Base-by-base conservation (phyloP, 345 rosid species). In the Salix exigua region DNA sequence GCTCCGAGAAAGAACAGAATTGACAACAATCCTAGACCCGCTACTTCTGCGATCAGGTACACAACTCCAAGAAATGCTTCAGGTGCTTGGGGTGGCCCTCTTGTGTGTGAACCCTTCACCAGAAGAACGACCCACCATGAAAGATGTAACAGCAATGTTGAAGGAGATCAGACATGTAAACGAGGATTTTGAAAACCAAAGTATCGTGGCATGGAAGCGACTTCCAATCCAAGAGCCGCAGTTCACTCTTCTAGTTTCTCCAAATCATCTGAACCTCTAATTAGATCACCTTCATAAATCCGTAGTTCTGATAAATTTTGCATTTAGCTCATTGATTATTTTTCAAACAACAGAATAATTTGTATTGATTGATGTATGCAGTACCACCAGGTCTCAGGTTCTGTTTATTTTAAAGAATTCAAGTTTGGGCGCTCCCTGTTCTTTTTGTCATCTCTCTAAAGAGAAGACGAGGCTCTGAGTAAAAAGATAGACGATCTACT, bases 111-210 rank as follows among this genome's bases (percentile, higher is more conserved):
- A 85, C 74, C 82, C 87, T 58, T 77, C 71, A 46, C 92, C 92
- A 0, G 90, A 86, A 46, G 92, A 91, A 46, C 80, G 95, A 66
- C 95, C 95, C 5, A 62, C 90, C 60, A 89, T 91, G 95, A 91
- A 84, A 76, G 95, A 91, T 33, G 87, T 91, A 16, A 83, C 87
- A n/a, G 91, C 88, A 73, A 82, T 91, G 91, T 84, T 91, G 53
- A 81, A 78, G 62, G 92, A 84, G 84, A 86, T 91, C 77, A 84
- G 88, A 76, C 87, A 87, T 25, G 92, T 85, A 73, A 78, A 79
- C 23, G 88, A 85, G 46, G 91, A 90, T 46, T 55, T 58, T 11
- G 89, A 86, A 26, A 89, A 75, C 79, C 86, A 33, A 76, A 74
- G 68, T 70, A 77, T 42, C 85, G 53, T 18, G 73, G 85, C 65